phyloP scores from a whole-genome alignment of 495 filamentous ascomycete genomes.

The Arthonia radiata region DNA sequence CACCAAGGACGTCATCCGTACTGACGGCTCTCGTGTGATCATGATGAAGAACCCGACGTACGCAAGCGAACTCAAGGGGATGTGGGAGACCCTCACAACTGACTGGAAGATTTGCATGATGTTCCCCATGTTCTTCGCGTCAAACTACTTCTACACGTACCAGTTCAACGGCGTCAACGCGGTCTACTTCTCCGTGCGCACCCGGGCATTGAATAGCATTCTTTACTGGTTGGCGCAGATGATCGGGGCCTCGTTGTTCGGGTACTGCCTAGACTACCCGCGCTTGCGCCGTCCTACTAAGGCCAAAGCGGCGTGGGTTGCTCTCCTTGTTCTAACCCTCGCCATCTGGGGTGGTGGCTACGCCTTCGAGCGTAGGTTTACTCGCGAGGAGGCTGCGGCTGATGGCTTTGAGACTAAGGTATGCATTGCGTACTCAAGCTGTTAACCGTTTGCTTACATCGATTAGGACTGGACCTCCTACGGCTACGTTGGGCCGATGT shows the following conservation, averaged over 20 bases:
- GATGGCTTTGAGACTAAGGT: no score
- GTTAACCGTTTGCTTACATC: no score
- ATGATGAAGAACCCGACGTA: conserved; percentile 63
- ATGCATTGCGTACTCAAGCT: no score
- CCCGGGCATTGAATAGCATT: conserved; percentile 57
- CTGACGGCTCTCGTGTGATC: conserved; percentile 62
- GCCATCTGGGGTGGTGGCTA: conserved; percentile 74
- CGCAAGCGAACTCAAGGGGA: conserved; percentile 46
- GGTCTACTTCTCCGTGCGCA: conserved; percentile 59
- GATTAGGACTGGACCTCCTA: conserved; percentile 38
- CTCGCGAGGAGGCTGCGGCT: conserved; percentile 18
- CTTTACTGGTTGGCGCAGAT: conserved; percentile 83
- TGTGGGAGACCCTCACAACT: conserved; percentile 44
- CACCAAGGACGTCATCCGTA: conserved; percentile 49
- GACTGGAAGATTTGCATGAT: conserved; percentile 62
- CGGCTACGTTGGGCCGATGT: conserved; percentile 59
- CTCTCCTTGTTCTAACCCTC: conserved; percentile 52
- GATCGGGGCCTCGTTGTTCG: conserved; percentile 55
- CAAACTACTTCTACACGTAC: conserved; percentile 63
- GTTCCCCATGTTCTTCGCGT: conserved; percentile 70
- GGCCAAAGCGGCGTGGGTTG: conserved; percentile 35
- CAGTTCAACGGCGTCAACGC: conserved; percentile 37
- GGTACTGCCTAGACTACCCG: conserved; percentile 45
- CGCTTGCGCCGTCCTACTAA: conserved; percentile 36
- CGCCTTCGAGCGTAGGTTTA: conserved; percentile 44